Conservation (phyloP, 2,329 filamentous ascomycete genomes). For the Aureobasidium leucospermi region DNA sequence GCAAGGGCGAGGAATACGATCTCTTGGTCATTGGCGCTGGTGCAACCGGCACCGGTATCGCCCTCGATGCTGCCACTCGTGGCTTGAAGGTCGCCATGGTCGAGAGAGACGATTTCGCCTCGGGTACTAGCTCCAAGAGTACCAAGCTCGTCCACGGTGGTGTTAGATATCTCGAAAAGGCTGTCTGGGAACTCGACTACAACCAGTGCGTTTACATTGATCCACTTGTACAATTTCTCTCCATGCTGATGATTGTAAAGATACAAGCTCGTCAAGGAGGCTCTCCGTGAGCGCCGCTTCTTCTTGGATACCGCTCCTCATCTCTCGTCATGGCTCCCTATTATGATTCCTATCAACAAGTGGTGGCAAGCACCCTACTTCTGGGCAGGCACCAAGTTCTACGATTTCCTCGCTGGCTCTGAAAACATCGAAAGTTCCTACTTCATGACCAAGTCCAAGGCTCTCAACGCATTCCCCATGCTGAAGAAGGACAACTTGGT, state of each 20-base stretch:
- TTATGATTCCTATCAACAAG: constrained; percentile 73
- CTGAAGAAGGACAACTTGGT: constrained; percentile 70
- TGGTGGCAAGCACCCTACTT: constrained; percentile 82
- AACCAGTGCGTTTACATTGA: constrained; percentile 50
- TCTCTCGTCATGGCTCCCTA: constrained; percentile 71
- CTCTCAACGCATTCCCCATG: constrained; percentile 83
- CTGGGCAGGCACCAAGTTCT: constrained; percentile 71
- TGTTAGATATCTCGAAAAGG: constrained; percentile 79
- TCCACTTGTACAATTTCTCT: background rate
- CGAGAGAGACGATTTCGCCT: constrained; percentile 75
- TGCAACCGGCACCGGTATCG: constrained; percentile 72
- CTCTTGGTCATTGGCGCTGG: constrained; percentile 72
- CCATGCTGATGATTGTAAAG: constrained; percentile 21
- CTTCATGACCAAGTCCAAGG: constrained; percentile 79
- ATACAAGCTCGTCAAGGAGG: constrained; percentile 70
- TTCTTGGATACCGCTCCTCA: constrained; percentile 79
- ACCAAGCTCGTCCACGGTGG: constrained; percentile 82
- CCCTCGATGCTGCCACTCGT: constrained; percentile 71
- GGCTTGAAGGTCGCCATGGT: constrained; percentile 74
- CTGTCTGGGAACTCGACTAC: constrained; percentile 78
- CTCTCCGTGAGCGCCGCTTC: constrained; percentile 72
- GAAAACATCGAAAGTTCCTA: constrained; percentile 87
- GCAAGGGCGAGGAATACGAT: constrained; percentile 56
- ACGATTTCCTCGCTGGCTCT: constrained; percentile 76
- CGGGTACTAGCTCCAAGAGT: constrained; percentile 78